These are phyloP conservation scores for Crucibulum laeve DNA, from an alignment of 768 basidiomycete genomes.

Conservation along the genomic window DNA sequence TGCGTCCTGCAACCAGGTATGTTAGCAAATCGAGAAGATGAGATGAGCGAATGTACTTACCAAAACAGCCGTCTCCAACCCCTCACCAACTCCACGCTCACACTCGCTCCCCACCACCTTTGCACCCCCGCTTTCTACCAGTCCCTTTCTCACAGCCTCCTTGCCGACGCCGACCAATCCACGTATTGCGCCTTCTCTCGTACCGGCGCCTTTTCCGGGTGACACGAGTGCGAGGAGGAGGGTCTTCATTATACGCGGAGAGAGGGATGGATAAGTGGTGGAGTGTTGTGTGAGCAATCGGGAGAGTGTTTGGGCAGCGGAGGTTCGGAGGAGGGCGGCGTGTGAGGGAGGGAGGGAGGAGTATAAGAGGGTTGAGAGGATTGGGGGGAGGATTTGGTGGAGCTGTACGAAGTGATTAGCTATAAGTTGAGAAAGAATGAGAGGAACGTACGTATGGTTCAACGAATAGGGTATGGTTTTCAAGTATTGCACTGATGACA, in stretches of 20 bases:
- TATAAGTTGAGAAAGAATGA: neutral
- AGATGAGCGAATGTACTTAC: conserved; percentile 28
- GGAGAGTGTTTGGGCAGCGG: conserved; percentile 81
- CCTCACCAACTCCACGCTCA: conserved; percentile 21
- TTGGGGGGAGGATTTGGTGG: conserved; percentile 91
- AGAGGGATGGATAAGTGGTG: conserved; percentile 84
- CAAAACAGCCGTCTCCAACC: conserved; percentile 57
- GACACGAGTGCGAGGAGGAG: conserved; percentile 81
- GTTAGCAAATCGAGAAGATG: neutral
- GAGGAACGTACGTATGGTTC: conserved; percentile 86
- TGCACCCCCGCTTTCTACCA: conserved; percentile 78
- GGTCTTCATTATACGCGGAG: conserved; percentile 91
- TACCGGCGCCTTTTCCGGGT: conserved; percentile 68
- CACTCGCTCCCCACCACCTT: conserved; percentile 70
- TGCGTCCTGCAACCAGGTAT: conserved; percentile 42
- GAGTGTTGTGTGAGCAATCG: conserved; percentile 78
- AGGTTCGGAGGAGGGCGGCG: conserved; percentile 69
- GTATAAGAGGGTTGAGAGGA: conserved; percentile 88
- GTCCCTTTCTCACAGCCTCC: conserved; percentile 78
- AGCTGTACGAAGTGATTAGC: conserved; percentile 45
- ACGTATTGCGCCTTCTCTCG: conserved; percentile 86
- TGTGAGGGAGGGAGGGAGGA: conserved; percentile 74
- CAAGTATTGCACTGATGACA: conserved; percentile 78
- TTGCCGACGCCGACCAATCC: conserved; percentile 83
- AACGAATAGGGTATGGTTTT: conserved; percentile 85